Conservation (phyloP, 768 basidiomycete genomes). For the Porphyrellus cyaneotinctus region DNA sequence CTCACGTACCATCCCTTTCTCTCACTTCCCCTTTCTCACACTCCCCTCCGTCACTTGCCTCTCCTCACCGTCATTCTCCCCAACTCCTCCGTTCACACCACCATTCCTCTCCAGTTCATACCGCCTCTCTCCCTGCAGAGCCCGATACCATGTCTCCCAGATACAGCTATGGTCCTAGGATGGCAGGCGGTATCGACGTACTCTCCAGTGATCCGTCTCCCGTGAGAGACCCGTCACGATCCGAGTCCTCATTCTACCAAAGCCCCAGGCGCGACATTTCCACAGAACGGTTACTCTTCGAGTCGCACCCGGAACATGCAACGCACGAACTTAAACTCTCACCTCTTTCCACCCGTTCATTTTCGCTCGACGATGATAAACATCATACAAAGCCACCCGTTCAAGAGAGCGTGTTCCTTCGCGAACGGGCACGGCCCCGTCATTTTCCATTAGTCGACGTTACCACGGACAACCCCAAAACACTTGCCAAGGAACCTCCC, state of each 20-base stretch:
- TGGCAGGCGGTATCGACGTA: slow-evolving; percentile 27
- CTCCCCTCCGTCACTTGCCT: slow-evolving; percentile 6
- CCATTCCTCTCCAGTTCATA: slow-evolving; percentile 10
- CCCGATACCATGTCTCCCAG: slow-evolving; percentile 15
- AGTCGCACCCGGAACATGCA: slow-evolving; percentile 7
- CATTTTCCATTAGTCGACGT: neutral
- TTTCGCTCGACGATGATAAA: slow-evolving; percentile 8
- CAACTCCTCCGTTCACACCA: slow-evolving; percentile 14
- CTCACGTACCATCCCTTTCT: slow-evolving; percentile 6
- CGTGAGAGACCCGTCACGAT: slow-evolving; percentile 6
- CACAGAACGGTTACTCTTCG: slow-evolving; percentile 12
- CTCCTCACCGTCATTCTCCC: slow-evolving; percentile 20
- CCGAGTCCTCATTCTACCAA: slow-evolving; percentile 12
- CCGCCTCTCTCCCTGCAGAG: neutral
- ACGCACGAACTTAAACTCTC: slow-evolving; percentile 15
- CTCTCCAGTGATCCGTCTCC: slow-evolving; percentile 16
- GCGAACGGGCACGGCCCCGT: slow-evolving; percentile 6
- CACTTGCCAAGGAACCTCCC: neutral
- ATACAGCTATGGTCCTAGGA: slow-evolving; percentile 22
- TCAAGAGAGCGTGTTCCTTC: slow-evolving; percentile 3
- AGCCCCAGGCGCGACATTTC: slow-evolving; percentile 12
- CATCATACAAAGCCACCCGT: neutral
- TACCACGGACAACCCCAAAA: neutral
- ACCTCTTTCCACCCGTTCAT: slow-evolving; percentile 1
- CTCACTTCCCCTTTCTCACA: slow-evolving; percentile 15